Evolutionary conservation across 148 eudicot species (phyloP).

Genomic region (Dysphania ambrosioides): DNA sequence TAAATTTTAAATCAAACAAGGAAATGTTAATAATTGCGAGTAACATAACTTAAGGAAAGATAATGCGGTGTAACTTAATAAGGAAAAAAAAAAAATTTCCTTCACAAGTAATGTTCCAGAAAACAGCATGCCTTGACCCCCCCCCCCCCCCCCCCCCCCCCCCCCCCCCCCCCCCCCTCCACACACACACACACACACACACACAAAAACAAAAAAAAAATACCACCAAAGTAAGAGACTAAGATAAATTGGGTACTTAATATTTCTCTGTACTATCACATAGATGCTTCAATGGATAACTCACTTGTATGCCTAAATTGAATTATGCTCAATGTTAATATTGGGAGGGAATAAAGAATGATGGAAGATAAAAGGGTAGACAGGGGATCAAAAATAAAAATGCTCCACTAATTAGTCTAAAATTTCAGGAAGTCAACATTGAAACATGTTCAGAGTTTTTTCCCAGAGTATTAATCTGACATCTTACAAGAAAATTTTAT

Average conservation of each 20-base stretch:
- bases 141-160: no score
- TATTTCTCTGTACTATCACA: background rate
- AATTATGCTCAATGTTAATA: no score
- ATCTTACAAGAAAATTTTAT: background rate
- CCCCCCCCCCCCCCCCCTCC: background rate
- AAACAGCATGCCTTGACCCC: background rate
- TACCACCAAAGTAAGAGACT: background rate
- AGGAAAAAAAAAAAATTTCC: background rate
- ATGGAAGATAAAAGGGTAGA: background rate
- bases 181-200: no score
- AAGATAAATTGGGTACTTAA: no score
- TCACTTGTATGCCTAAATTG: background rate
- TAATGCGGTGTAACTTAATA: no score
- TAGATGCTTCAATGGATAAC: background rate
- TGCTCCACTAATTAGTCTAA: background rate
- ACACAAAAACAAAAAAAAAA: no score
- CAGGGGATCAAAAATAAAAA: background rate
- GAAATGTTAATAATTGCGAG: no score
- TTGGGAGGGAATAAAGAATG: background rate
- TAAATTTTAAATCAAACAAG: no score
- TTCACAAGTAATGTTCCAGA: background rate
- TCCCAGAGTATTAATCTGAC: background rate
- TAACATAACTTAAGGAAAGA: no score
- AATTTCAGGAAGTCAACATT: background rate
- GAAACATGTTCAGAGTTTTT: background rate